Conservation (phyloP, 2,329 filamentous ascomycete species). For the Metarhizium brunneum region DNA sequence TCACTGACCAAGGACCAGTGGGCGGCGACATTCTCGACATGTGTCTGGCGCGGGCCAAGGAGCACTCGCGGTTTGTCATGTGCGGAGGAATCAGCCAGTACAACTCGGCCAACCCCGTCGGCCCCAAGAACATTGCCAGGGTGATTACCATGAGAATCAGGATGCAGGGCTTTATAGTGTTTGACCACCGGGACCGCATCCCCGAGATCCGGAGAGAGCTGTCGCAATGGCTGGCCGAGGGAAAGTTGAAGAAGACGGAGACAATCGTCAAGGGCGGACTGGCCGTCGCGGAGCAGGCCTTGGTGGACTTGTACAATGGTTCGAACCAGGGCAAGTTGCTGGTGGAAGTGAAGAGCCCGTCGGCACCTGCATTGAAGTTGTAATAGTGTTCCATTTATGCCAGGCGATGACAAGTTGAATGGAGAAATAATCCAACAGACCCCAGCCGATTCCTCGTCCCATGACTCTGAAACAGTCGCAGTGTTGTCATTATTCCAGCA, state of each 20-base stretch:
- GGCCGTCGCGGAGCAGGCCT: slow-evolving; percentile 49
- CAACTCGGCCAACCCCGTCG: slow-evolving; percentile 46
- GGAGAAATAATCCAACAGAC: no score
- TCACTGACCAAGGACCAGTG: slow-evolving; percentile 25
- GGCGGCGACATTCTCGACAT: slow-evolving; percentile 63
- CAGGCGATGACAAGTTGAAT: no score
- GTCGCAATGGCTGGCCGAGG: slow-evolving; percentile 58
- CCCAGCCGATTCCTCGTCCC: no score
- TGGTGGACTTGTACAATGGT: slow-evolving; percentile 58
- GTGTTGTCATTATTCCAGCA: no score
- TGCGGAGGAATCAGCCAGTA: slow-evolving; percentile 65
- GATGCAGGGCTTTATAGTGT: slow-evolving; percentile 66
- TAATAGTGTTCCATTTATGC: slow-evolving; percentile 1
- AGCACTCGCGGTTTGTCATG: slow-evolving; percentile 56
- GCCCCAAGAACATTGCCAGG: slow-evolving; percentile 45
- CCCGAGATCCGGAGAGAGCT: slow-evolving; percentile 50
- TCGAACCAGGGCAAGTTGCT: slow-evolving; percentile 61
- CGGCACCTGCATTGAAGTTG: slow-evolving; percentile 11
- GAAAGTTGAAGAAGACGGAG: slow-evolving; percentile 63
- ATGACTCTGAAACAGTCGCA: no score
- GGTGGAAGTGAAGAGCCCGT: slow-evolving; percentile 38
- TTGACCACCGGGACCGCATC: slow-evolving; percentile 55
- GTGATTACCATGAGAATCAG: slow-evolving; percentile 45
- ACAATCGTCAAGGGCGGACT: slow-evolving; percentile 63
- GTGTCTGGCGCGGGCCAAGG: slow-evolving; percentile 54